A percentile compares a stretch with the other conserved stretches of the same genome.
phyloP scores from a whole-genome alignment of 2,329 filamentous ascomycete genomes.

The Xylariomycetidae sp. region DNA sequence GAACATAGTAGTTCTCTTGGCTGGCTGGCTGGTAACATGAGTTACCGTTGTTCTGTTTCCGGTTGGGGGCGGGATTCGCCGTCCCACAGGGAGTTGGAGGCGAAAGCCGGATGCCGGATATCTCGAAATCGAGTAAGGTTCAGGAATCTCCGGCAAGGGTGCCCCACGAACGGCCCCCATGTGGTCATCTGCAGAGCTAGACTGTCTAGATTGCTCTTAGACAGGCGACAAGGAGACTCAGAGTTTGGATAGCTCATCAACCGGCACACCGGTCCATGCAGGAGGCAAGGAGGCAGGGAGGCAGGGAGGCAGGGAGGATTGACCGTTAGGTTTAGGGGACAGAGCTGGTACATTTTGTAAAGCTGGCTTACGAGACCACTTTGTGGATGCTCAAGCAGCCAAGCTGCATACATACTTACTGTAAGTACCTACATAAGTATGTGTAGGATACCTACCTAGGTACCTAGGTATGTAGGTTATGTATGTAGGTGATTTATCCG shows the following conservation, averaged over 20 bases:
- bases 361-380: background rate
- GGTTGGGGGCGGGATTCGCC: too few species aligned
- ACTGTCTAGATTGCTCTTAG: constrained; percentile 6
- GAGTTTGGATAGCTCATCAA: background rate
- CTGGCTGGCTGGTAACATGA: too few species aligned
- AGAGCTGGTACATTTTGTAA: background rate
- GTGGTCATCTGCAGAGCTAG: constrained; percentile 1
- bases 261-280: too few species aligned
- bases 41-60: too few species aligned
- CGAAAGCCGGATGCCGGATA: too few species aligned
- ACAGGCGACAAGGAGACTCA: constrained; percentile 1
- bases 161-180: constrained; percentile 4
- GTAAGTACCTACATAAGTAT: background rate
- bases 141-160: background rate
- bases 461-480: background rate
- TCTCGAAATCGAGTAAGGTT: background rate
- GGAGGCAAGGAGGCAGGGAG: too few species aligned
- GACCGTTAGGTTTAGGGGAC: background rate
- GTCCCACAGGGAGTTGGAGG: too few species aligned
- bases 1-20: too few species aligned
- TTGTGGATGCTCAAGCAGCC: background rate
- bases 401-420: background rate
- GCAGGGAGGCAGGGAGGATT: too few species aligned
- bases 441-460: background rate
- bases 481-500: background rate